Base-by-base conservation (phyloP, 169 alveolate species). In the Babesia ovata region DNA sequence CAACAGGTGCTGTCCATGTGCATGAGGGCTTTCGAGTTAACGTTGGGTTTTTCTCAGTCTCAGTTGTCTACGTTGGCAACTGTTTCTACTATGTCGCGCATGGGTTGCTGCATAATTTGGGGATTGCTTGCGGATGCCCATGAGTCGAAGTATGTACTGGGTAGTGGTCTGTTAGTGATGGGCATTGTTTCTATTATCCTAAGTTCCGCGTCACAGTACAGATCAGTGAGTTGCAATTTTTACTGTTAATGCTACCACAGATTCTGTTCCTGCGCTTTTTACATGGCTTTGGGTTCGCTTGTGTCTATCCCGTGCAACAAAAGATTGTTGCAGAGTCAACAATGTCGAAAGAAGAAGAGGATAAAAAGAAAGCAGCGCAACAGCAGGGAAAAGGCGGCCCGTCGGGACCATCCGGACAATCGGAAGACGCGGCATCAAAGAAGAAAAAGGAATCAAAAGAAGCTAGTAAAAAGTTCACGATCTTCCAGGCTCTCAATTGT, bases 81-180 rank as follows among this genome's bases (percentile, higher is more conserved):
- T 49, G 94, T 91, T 11, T 97, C 94, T 65, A 87, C 92, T 16
- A 82, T 94, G 74, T 87, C 93, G 74, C 86, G 93, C 58, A 90
- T 95, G 22, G 66, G 91, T 17, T 88, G 88, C 69, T 86, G 94
- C 66, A 96, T 97, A 12, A 72, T 94, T 39, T 94, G 97, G 98
- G 98, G 98, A 14, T 91, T 75, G 33, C 79, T 93, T 61, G 90
- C 95, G 14, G 98, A 94, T 67, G 88, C 84, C 39, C 85, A 79
- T 76, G 92, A 95, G 17, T 70, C 94, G 67, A 88, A 91, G 61
- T 88, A 91, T 86, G 86, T 94, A 66, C 76, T 92, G 36, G 95
- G 92, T 29, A 77, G 86, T 44, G 98, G 95, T 24, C 84, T 93
- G 26, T 73, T 91, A 12, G 85, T 87, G 22, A 88, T 96, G 92